phyloP scores from a whole-genome alignment of 495 filamentous ascomycete species.

The Jackrogersella multiformis region DNA sequence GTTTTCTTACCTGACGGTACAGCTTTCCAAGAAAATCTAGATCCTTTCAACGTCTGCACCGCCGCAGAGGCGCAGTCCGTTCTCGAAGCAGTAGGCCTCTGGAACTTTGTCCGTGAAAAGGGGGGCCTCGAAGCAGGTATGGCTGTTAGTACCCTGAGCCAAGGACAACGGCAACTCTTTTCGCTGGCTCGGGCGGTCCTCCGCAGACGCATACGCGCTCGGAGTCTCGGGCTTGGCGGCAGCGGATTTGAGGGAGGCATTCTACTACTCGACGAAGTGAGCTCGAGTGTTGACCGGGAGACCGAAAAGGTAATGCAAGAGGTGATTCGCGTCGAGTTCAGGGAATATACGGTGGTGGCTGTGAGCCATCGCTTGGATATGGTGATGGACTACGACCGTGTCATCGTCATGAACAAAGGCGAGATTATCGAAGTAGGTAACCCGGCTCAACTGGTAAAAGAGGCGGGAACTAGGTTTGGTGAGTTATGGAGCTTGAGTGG shows the following conservation, averaged over 20 bases:
- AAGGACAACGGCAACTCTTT: slow-evolving; percentile 73
- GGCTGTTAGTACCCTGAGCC: slow-evolving; percentile 61
- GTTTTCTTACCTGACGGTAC: slow-evolving; percentile 53
- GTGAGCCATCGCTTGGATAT: slow-evolving; percentile 60
- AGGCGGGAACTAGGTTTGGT: slow-evolving; percentile 49
- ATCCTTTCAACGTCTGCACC: slow-evolving; percentile 48
- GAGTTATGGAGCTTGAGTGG: slow-evolving; percentile 38
- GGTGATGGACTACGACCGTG: slow-evolving; percentile 58
- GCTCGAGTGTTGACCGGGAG: slow-evolving; percentile 55
- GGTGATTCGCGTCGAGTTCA: slow-evolving; percentile 56
- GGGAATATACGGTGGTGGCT: slow-evolving; percentile 56
- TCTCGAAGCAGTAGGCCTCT: slow-evolving; percentile 60
- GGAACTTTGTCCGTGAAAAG: slow-evolving; percentile 57
- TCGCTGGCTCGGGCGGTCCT: slow-evolving; percentile 69
- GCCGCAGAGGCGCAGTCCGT: slow-evolving; percentile 55
- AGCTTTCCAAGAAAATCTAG: slow-evolving; percentile 55
- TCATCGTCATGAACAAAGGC: slow-evolving; percentile 57
- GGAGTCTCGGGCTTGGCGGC: slow-evolving; percentile 24
- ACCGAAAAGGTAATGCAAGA: slow-evolving; percentile 57
- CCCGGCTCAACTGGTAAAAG: slow-evolving; percentile 45
- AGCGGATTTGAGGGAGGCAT: slow-evolving; percentile 39
- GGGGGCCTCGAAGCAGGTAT: slow-evolving; percentile 64
- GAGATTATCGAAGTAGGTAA: slow-evolving; percentile 54
- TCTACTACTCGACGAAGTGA: slow-evolving; percentile 54
- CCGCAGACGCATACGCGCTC: slow-evolving; percentile 44